Base-by-base conservation (phyloP, 257 asterid genomes). In the Plantago elongata region DNA sequence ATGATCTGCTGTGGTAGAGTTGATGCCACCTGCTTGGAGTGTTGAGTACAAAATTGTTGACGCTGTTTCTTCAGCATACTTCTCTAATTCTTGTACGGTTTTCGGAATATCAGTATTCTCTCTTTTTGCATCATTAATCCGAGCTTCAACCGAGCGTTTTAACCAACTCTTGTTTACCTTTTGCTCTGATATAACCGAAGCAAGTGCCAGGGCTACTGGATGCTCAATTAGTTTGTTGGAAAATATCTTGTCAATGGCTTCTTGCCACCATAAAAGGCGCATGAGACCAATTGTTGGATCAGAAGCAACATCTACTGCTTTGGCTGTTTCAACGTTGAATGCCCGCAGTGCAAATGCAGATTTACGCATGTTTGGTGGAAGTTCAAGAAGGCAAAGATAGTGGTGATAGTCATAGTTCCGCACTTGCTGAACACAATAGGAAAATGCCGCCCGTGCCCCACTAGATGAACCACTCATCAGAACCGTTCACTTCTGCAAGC, bases 191-290 rank as follows among this genome's bases (percentile, higher is more conserved):
- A 79, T 67, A 30, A 84, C 83, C 6, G 87, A 83, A 18, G 89
- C 62, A 4, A 91, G 83, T 4, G 95, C 98, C 74, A 70, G 88
- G 45, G 96, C 95, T 37, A 87, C 95, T 11, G 99, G 99, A 65
- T 92, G 99, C 80, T 92, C 95, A 14, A 92, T 77, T 27, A 83
- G 48, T 76, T 83, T 77, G 72, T 79, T 71, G 55, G 95, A 79
- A 69, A 75, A 89, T 70, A 92, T 82, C 68, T 87, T 92, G 77
- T 86, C 97, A 0, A 89, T 72, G 70, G 97, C 85, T 68, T 92
- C 99, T 76, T 89, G 86, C 99, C 99, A 92, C 97, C 97, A 92
- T 29, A 86, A 79, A 13, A 92, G 81, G 69, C 95, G 91, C 99
- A 92, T 84, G 54, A 86, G 99, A 37, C 99, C 99, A 15, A 86